phyloP scores from a whole-genome alignment of 345 rosid genomes.

The Citrus sinensis region DNA sequence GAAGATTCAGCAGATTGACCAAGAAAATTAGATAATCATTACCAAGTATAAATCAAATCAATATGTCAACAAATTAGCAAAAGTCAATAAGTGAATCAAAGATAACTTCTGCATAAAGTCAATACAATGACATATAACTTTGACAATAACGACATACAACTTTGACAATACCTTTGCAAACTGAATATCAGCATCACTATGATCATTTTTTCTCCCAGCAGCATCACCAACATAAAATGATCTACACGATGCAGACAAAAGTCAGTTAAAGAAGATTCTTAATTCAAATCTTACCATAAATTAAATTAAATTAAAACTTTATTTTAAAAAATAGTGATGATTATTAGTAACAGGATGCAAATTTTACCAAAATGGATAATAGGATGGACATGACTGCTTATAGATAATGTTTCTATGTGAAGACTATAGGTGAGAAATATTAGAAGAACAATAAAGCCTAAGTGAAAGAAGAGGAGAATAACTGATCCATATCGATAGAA shows the following conservation, averaged over 20 bases:
- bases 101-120: neutral
- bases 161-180: slow-evolving; percentile 66
- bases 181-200: slow-evolving; percentile 81
- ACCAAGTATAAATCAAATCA: neutral
- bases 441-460: neutral
- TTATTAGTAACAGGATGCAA: neutral
- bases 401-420: neutral
- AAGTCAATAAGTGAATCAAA: neutral
- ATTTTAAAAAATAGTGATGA: too few relatives aligned
- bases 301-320: too few relatives aligned
- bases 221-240: slow-evolving; percentile 98
- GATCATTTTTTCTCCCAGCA: slow-evolving; percentile 79
- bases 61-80: neutral
- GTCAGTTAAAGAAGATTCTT: neutral
- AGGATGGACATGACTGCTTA: neutral
- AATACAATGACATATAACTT: neutral
- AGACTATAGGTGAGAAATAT: neutral
- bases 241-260: slow-evolving; percentile 32
- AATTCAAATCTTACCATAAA: neutral
- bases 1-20: neutral
- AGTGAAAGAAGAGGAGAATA: slow-evolving; percentile 22
- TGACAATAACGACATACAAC: too few relatives aligned
- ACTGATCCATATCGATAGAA: slow-evolving; percentile 75
- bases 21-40: neutral
- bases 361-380: too few relatives aligned